Percentiles rank a stretch among this genome's conserved stretches.
phyloP scores from a whole-genome alignment of 2,329 filamentous ascomycete genomes.

The Alternaria hordeiaustralica region DNA sequence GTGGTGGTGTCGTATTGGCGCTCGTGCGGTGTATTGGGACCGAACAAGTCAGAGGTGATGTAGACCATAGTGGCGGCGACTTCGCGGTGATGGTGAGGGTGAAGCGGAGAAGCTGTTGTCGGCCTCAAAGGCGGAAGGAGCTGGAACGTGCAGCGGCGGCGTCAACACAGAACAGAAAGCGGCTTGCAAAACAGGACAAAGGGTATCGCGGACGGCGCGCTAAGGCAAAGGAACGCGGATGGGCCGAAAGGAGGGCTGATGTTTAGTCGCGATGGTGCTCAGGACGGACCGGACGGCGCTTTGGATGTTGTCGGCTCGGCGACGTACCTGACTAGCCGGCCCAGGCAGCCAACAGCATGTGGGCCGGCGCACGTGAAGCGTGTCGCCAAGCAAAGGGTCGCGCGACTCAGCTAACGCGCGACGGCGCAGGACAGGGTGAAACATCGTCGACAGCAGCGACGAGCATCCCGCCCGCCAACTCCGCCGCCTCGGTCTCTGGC shows the following conservation, averaged over 20 bases:
- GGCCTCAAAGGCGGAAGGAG: constrained; percentile 10
- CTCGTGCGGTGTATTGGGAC: constrained; percentile 22
- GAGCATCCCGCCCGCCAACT: constrained; percentile 4
- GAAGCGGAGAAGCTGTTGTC: constrained; percentile 9
- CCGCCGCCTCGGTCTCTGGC: constrained; percentile 5
- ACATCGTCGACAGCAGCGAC: constrained; percentile 1
- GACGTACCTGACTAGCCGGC: constrained; percentile 27
- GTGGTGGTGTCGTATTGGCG: constrained; percentile 4
- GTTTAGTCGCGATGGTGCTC: not conserved
- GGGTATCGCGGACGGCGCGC: not conserved
- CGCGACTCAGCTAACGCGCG: constrained; percentile 22
- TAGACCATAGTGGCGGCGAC: constrained; percentile 39
- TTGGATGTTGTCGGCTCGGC: constrained; percentile 9
- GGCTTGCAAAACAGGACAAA: not conserved
- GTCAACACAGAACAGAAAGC: not conserved
- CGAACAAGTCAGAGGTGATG: constrained; percentile 47
- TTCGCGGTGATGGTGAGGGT: constrained; percentile 16
- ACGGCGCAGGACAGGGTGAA: constrained; percentile 14
- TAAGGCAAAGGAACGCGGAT: not conserved
- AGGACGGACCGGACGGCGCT: not conserved
- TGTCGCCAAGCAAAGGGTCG: constrained; percentile 26
- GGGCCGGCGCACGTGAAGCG: constrained; percentile 31
- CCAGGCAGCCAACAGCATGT: constrained; percentile 9
- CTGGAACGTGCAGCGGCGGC: constrained; percentile 6
- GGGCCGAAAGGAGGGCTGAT: constrained; percentile 4